Conservation (phyloP, 495 filamentous ascomycete species). For the Ascodesmis nigricans region DNA sequence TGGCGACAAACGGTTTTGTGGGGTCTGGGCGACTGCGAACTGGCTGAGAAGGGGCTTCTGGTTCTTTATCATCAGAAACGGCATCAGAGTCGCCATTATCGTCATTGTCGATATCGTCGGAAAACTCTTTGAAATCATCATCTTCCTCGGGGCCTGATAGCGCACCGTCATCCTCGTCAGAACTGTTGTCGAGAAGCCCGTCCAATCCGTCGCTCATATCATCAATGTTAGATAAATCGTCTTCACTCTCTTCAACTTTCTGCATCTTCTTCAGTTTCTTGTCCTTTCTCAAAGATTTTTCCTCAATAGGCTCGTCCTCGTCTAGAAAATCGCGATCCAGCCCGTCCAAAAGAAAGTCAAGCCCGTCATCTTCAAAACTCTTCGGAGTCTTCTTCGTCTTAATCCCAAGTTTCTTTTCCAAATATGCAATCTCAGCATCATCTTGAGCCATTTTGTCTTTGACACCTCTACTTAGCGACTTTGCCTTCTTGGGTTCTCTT, state of each 20-base stretch:
- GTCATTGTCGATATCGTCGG: conserved; percentile 6
- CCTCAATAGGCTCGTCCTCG: no score
- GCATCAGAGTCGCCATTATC: conserved; percentile 12
- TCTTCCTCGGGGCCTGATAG: conserved; percentile 11
- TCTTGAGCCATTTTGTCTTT: conserved; percentile 48
- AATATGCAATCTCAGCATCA: conserved; percentile 64
- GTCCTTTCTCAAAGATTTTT: no score
- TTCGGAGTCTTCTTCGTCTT: conserved; percentile 56
- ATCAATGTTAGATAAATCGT: conserved; percentile 21
- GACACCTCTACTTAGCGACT: conserved; percentile 23
- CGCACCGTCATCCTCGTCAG: conserved; percentile 24
- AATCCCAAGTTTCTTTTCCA: conserved; percentile 76
- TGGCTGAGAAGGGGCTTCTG: conserved; percentile 19
- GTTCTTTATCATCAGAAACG: conserved; percentile 18
- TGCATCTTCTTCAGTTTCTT: conserved; percentile 12
- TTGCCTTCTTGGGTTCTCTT: conserved; percentile 28
- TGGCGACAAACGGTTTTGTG: conserved; percentile 16
- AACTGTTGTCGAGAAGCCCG: conserved; percentile 21
- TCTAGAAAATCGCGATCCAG: conserved; percentile 32
- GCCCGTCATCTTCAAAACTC: conserved; percentile 61
- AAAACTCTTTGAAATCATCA: conserved; percentile 6
- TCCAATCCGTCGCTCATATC: conserved; percentile 13
- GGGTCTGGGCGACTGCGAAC: neutral
- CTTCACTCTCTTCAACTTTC: conserved; percentile 17
- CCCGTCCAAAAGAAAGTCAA: conserved; percentile 59